Evolutionary conservation across 108 stramenopile species (phyloP).

Genomic region (Skeletonema marinoi): DNA sequence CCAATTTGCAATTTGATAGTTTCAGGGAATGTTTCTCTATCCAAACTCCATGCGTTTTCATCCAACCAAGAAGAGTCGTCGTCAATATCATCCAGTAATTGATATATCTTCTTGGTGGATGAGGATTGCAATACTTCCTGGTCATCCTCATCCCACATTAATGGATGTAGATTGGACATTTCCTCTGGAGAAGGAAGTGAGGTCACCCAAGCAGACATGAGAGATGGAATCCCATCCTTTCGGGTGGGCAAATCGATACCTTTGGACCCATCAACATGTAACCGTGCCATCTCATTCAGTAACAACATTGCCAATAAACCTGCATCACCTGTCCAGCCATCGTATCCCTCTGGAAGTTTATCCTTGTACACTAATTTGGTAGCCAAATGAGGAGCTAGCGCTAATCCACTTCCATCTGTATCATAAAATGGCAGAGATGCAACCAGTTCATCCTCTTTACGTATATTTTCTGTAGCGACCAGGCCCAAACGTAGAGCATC

Average conservation of each 20-base stretch:
- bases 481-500: constrained; percentile 61
- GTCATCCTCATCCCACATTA: constrained; percentile 77
- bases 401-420: constrained; percentile 37
- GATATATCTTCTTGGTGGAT: constrained; percentile 79
- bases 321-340: constrained; percentile 88
- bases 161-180: constrained; percentile 60
- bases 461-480: constrained; percentile 50
- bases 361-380: constrained; percentile 57
- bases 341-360: constrained; percentile 64
- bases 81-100: constrained; percentile 79
- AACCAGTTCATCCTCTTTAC: constrained; percentile 56
- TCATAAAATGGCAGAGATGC: constrained; percentile 69
- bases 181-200: constrained; percentile 66
- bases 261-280: constrained; percentile 1
- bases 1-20: constrained; percentile 30
- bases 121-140: constrained; percentile 83
- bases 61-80: constrained; percentile 81
- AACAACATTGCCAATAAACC: constrained; percentile 75
- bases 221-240: constrained; percentile 33
- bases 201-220: constrained; percentile 66
- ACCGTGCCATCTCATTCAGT: constrained; percentile 74
- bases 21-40: constrained; percentile 66
- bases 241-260: constrained; percentile 52
- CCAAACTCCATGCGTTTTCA: constrained; percentile 59
- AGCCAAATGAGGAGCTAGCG: constrained; percentile 57